These are phyloP conservation scores for Aphanomyces invadans DNA, from an alignment of 352 stramenopile species.

Conservation along the genomic window DNA sequence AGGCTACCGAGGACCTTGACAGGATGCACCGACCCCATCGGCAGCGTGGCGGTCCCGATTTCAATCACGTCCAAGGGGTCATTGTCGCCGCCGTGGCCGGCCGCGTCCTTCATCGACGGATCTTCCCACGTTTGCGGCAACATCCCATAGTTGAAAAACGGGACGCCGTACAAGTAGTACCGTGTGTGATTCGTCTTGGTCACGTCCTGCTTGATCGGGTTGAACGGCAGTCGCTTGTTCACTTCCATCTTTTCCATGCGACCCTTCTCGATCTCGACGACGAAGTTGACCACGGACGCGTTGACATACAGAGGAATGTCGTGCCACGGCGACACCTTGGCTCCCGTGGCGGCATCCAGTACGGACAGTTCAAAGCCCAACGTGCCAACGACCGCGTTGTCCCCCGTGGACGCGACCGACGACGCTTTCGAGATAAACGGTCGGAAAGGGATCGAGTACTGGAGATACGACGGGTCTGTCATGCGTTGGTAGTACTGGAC, in stretches of 20 bases:
- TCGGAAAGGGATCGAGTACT: slow-evolving; percentile 64
- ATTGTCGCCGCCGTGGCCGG: slow-evolving; percentile 95
- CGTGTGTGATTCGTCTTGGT: slow-evolving; percentile 92
- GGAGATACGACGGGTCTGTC: slow-evolving; percentile 75
- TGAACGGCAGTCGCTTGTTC: slow-evolving; percentile 90
- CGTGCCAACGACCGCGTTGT: slow-evolving; percentile 45
- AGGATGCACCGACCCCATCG: slow-evolving; percentile 93
- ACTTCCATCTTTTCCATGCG: slow-evolving; percentile 99
- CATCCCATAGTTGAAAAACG: slow-evolving; percentile 99
- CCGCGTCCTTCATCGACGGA: slow-evolving; percentile 71
- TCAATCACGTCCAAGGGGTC: slow-evolving; percentile 99
- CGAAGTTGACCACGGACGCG: slow-evolving; percentile 88
- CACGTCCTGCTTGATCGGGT: slow-evolving; percentile 98
- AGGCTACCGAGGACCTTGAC: slow-evolving; percentile 97
- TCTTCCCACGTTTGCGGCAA: slow-evolving; percentile 99
- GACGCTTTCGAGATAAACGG: neutral
- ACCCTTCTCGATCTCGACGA: slow-evolving; percentile 98
- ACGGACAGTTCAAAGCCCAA: slow-evolving; percentile 65
- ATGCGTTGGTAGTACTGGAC: slow-evolving; percentile 98
- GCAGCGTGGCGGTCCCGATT: slow-evolving; percentile 83
- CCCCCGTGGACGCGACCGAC: slow-evolving; percentile 25
- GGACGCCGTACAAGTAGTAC: slow-evolving; percentile 93
- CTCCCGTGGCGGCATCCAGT: slow-evolving; percentile 7
- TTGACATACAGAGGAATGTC: slow-evolving; percentile 89
- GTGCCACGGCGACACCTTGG: slow-evolving; percentile 94